Evolutionary conservation across 2,329 filamentous ascomycete species (phyloP), one percentile per base, ranked within the genome.

Genomic region (Pezicula rhizophila): DNA sequence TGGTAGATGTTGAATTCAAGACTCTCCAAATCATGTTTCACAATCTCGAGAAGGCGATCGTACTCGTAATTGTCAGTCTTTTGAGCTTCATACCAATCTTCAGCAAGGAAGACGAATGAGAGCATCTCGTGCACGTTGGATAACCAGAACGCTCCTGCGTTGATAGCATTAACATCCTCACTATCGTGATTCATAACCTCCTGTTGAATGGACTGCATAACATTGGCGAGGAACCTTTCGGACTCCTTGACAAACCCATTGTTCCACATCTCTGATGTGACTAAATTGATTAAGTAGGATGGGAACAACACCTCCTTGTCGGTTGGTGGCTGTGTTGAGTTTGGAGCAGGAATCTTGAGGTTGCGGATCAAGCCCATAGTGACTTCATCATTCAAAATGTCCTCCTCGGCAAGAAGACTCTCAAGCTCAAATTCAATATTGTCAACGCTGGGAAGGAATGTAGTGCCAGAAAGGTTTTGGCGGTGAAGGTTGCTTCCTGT

Each of bases 191-290:
- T 88, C 93, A 99, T 97, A 49, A 99, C 93, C 68, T 99, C 93
- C 68, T 97, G 91, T 68, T 99, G 93, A 63, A 99, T 97, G 7
- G 91, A 96, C 71, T 97, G 93, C 93, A 99, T 99, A 56, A 99
- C 93, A 63, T 97, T 99, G 64, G 93, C 93, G 54, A 99, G 78
- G 80, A 99, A 99, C 48, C 92, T 87, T 71, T 99, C 93, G 4
- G 93, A 97, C 71, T 99, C 93, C 75, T 99, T 99, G 61, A 99
- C 93, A 65, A 96, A 99, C 42, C 93, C 93, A 62, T 99, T 99
- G 75, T 99, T 99, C 93, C 93, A 99, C 93, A 99, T 99, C 74
- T 99, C 93, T 14, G 91, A 97, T 11, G 93, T 99, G 55, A 99
- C 93, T 52, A 99, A 78, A 70, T 99, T 99, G 76, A 99, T 99